A percentile compares a stretch with the other conserved stretches of the same genome.
Conservation (phyloP, 352 stramenopile species). For the Phytophthora constricta region DNA sequence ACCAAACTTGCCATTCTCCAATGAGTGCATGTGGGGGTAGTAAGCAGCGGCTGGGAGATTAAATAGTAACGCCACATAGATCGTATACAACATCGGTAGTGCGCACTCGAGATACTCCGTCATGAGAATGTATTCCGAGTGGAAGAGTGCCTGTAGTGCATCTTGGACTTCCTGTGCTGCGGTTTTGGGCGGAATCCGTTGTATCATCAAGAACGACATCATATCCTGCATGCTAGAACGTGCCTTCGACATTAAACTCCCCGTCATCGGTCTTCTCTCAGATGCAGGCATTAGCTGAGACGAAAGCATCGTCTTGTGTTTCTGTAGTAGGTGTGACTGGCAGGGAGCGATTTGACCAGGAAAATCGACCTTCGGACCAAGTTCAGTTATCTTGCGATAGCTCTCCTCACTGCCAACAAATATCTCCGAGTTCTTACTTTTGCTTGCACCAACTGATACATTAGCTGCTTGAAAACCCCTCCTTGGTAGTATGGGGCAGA, state of each 20-base stretch:
- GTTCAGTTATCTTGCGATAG: background rate
- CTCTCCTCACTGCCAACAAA: background rate
- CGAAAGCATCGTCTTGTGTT: background rate
- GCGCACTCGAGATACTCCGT: conserved; percentile 33
- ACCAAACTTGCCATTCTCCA: no score
- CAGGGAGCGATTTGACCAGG: background rate
- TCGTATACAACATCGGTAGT: conserved; percentile 23
- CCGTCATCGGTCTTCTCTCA: no score
- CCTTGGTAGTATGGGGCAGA: background rate
- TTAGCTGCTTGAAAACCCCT: background rate
- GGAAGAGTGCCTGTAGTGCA: conserved; percentile 28
- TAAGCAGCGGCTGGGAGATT: conserved; percentile 28
- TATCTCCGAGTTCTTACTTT: background rate
- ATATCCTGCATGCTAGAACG: background rate
- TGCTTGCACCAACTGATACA: background rate
- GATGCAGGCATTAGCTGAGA: no score
- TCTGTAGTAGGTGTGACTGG: background rate
- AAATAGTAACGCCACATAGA: conserved; percentile 18
- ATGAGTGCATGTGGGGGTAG: no score
- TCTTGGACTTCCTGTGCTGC: background rate
- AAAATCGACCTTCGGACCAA: background rate
- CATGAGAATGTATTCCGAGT: conserved; percentile 29
- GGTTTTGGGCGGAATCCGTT: background rate
- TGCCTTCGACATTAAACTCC: background rate
- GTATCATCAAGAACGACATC: background rate